Percentiles rank a stretch among this genome's conserved stretches.
These are phyloP conservation scores for Cordyceps tenuipes DNA, from an alignment of 2,329 filamentous ascomycete species.

Conservation along the genomic window DNA sequence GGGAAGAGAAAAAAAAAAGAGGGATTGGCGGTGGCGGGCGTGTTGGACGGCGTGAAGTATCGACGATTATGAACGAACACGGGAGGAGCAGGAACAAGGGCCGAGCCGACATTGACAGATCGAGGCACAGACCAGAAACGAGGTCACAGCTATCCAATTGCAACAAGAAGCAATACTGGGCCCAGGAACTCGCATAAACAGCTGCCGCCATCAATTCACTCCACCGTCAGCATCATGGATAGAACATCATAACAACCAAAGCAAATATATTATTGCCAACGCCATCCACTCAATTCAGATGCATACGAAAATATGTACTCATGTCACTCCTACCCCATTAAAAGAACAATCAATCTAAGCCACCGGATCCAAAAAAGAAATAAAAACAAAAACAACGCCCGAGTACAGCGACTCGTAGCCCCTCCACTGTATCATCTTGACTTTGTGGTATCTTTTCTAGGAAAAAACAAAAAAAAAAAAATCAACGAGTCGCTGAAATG, in stretches of 20 bases:
- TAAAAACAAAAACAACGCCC: slow-evolving; percentile 2
- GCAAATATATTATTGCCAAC: slow-evolving; percentile 5
- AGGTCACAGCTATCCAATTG: not conserved
- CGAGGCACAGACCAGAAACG: not conserved
- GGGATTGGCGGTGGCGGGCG: not conserved
- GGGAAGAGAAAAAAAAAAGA: not conserved
- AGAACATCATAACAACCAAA: not conserved
- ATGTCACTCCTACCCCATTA: not conserved
- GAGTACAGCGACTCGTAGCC: not conserved
- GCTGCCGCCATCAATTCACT: not conserved
- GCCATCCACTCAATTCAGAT: not conserved
- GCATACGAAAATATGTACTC: not conserved
- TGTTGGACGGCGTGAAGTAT: not conserved
- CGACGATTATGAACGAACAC: not conserved
- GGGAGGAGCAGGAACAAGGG: not conserved
- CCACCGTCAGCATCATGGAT: not conserved
- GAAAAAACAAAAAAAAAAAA: not conserved
- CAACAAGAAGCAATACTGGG: not conserved
- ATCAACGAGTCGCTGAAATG: slow-evolving; percentile 8
- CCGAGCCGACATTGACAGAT: not conserved
- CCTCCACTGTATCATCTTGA: not conserved
- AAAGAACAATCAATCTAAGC: not conserved
- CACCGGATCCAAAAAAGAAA: not conserved
- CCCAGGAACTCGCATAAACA: not conserved
- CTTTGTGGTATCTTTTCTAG: slow-evolving; percentile 1